These are phyloP conservation scores for Corchorus capsularis DNA, from an alignment of 345 rosid species.

Conservation along the genomic window DNA sequence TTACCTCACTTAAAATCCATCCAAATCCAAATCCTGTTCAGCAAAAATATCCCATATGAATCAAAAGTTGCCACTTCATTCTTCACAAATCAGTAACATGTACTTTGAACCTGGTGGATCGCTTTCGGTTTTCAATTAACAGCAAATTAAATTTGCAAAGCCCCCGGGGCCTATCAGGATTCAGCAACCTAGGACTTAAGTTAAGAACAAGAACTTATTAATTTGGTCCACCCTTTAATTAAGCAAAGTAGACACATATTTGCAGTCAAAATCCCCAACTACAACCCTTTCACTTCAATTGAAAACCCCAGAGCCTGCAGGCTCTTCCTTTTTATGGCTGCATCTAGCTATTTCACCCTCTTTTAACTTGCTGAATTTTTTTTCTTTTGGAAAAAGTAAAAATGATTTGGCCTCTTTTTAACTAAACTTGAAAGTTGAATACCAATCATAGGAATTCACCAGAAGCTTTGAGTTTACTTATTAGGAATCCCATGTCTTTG, in stretches of 20 bases:
- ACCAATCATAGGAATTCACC: not conserved
- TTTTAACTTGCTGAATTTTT: too few species aligned
- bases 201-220: too few species aligned
- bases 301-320: not conserved
- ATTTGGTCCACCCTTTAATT: not conserved
- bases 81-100: not conserved
- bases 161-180: not conserved
- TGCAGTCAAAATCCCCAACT: slow-evolving; percentile 32
- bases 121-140: not conserved
- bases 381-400: not conserved
- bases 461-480: not conserved
- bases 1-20: too few species aligned
- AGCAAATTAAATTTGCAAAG: not conserved
- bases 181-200: not conserved
- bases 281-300: slow-evolving; percentile 15
- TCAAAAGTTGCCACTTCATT: not conserved
- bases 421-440: not conserved
- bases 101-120: not conserved
- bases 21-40: too few species aligned
- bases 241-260: slow-evolving; percentile 18
- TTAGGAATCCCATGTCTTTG: not conserved
- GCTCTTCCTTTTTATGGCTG: not conserved
- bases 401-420: not conserved
- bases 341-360: not conserved
- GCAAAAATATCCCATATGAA: not conserved